Evolutionary conservation across 2,329 filamentous ascomycete species (phyloP), one percentile per base, ranked within the genome.

Genomic region (Pyrenochaeta sp.): DNA sequence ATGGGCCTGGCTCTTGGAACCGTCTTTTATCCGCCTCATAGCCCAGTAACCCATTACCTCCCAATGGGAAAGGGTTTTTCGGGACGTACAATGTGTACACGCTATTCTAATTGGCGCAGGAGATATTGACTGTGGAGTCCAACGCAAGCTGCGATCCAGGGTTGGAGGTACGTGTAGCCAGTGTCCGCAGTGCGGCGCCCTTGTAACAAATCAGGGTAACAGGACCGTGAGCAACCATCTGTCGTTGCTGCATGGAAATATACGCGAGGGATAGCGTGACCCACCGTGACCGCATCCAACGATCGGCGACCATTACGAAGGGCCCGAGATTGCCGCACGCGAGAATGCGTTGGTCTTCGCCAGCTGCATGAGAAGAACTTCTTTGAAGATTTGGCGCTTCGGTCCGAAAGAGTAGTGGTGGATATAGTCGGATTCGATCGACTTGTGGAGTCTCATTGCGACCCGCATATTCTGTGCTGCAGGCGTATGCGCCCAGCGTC

Each of bases 191-290:
- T 46, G 47, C 56, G 39, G 49, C 47, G 50, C 47, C 53, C 49
- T 59, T 54, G 57, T 45, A 58, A 66, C 64, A 56, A 67, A 65
- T 68, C 53, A 66, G 49, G 49, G 49, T 49, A 61, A 56, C 44
- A 41, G 54, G 53, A 46, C 44, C 39, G 14, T 32, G 47, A 21
- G 51, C 48, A 54, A 54, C 51, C 52, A 51, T 49, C 41, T 63
- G 56, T 56, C 58, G 60, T 63, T 60, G 61, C 64, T 67, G 63
- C 66, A 67, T 49, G 48, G 29, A 45, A 60, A 45, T 45, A 53
- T 56, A 65, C 49, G 63, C 63, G 56, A 67, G 58, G 54, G 57
- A 54, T 58, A 65, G 63, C 56, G 61, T 70, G 68, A 67, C 63
- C 56, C 58, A 56, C 56, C 40, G 23, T 47, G 45, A 58, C 49